phyloP scores from a whole-genome alignment of 2,329 filamentous ascomycete genomes.

The Aspergillus sp. region DNA sequence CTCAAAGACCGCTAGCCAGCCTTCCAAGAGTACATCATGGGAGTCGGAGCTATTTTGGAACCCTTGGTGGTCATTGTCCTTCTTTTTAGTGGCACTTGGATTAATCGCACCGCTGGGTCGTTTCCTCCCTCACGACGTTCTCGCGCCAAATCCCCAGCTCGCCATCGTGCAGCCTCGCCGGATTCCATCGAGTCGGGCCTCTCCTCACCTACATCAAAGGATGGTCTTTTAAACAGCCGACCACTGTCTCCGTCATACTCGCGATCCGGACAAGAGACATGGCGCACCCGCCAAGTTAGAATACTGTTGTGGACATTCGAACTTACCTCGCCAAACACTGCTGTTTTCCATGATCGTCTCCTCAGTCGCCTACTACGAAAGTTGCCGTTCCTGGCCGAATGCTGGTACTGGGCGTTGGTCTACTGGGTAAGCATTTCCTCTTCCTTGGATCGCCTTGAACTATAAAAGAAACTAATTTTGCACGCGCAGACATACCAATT shows the following conservation, averaged over 20 bases:
- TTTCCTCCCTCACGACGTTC: conserved; percentile 20
- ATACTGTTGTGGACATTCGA: conserved; percentile 48
- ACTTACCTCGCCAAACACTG: conserved; percentile 62
- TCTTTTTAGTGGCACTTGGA: conserved; percentile 61
- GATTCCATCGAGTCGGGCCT: conserved; percentile 42
- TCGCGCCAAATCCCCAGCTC: conserved; percentile 21
- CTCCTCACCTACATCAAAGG: conserved; percentile 37
- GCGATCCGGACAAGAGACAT: conserved; percentile 46
- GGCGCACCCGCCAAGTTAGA: conserved; percentile 51
- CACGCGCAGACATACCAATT: conserved; percentile 66
- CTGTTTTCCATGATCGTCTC: conserved; percentile 58
- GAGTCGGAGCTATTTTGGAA: conserved; percentile 59
- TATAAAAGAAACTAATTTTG: conserved; percentile 9
- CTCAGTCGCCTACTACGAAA: conserved; percentile 64
- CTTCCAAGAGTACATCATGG: conserved; percentile 42
- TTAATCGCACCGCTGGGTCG: conserved; percentile 53
- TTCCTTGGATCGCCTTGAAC: background rate
- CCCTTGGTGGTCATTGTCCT: conserved; percentile 62
- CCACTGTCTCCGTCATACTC: conserved; percentile 42
- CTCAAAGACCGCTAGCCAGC: background rate
- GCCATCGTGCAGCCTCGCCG: conserved; percentile 32
- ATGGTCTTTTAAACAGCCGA: conserved; percentile 33
- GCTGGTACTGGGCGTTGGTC: conserved; percentile 74
- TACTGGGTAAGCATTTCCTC: conserved; percentile 63
- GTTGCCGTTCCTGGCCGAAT: conserved; percentile 71